Conservation (phyloP, 495 filamentous ascomycete species). For the Xylaria venustula region DNA sequence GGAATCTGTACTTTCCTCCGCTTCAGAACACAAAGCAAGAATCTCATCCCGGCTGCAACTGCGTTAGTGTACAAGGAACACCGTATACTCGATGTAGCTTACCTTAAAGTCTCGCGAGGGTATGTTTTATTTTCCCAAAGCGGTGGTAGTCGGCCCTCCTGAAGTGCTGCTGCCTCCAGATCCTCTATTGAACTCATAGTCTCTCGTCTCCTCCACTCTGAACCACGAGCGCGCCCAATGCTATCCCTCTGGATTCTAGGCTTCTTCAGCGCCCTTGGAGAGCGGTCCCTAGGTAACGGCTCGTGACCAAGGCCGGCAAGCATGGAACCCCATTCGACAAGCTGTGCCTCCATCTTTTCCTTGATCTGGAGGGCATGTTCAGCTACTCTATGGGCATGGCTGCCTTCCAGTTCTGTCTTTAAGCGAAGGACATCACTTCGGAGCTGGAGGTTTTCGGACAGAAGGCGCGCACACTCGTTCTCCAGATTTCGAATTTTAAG, state of each 20-base stretch:
- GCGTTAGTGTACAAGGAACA: conserved; percentile 22
- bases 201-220: conserved; percentile 46
- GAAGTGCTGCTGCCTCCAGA: conserved; percentile 49
- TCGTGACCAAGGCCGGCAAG: conserved; percentile 60
- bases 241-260: conserved; percentile 28
- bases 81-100: conserved; percentile 22
- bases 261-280: conserved; percentile 31
- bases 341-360: conserved; percentile 65
- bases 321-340: conserved; percentile 64
- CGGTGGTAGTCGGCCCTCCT: conserved; percentile 70
- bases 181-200: conserved; percentile 44
- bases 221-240: conserved; percentile 31
- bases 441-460: conserved; percentile 84
- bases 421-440: conserved; percentile 75
- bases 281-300: conserved; percentile 39
- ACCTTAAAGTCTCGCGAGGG: conserved; percentile 74
- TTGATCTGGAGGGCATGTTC: conserved; percentile 69
- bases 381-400: conserved; percentile 44
- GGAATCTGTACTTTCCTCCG: conserved; percentile 52
- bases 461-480: conserved; percentile 74
- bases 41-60: conserved; percentile 42
- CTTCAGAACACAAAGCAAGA: conserved; percentile 48
- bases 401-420: conserved; percentile 61
- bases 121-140: conserved; percentile 82
- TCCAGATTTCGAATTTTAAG: conserved; percentile 85